Evolutionary conservation across 2,329 filamentous ascomycete species (phyloP), one percentile per base, ranked within the genome.

Genomic region (Exophiala aquamarina): DNA sequence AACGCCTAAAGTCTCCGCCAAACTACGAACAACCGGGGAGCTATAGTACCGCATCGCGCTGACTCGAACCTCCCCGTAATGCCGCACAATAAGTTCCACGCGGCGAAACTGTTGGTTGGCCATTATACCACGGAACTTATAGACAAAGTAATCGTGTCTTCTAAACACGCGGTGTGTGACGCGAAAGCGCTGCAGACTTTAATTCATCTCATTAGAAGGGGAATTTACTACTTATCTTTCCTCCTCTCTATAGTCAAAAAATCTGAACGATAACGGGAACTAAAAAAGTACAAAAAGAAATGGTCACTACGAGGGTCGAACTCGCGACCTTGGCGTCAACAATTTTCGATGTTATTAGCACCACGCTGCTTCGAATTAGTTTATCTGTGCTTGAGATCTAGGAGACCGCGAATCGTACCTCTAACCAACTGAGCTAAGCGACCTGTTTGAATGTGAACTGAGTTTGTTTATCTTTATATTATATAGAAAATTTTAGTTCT

Each of bases 271-370:
- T 8, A 35, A 15, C 18, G 32, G 37, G 31, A 35, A 47, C 17
- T n/a, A 46, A 46, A 42, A 44, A 43, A 49, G 33, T 17, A 41
- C 7, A 42, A 35, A 39, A 47, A 34, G 8, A 26, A 28, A 44
- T 49, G 47, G 47, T 49, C 41, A 44, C 47, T 49, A 49, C 47
- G 47, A 44, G 47, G 47, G 47, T 49, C 47, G 47, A 49, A 49
- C 47, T 44, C 47, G 47, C 47, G 47, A 49, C 47, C 47, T 49
- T 49, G 41, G 47, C 47, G 47, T 49, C 18, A 31, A 41, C 32
- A 14, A 36, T 44, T 26, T 32, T 18, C 41, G 36, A n/a, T 31
- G 41, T n/a, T 49, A 49, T 49, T 49, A 49, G 47, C 47, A 49
- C 47, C 41, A 49, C 46, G 40, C 32, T 41, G 28, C 34, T 40